Evolutionary conservation across 2,329 filamentous ascomycete species (phyloP).

Genomic region (Spiromastix sp.): DNA sequence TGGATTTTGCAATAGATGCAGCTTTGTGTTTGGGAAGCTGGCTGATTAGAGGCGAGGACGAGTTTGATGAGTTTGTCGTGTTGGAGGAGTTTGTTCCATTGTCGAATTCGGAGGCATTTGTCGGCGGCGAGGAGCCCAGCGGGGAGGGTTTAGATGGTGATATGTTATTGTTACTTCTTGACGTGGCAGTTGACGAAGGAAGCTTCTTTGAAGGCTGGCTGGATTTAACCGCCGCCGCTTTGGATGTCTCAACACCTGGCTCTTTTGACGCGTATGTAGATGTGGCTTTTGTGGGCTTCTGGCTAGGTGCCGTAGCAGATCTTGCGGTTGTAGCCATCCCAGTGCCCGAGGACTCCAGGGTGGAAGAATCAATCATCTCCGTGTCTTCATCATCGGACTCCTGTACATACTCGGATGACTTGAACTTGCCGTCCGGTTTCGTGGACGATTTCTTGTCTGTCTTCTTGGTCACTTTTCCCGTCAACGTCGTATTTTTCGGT

Average conservation of each 20-base stretch:
- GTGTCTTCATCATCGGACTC: conserved; percentile 42
- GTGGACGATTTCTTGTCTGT: conserved; percentile 22
- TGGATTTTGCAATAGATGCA: conserved; percentile 11
- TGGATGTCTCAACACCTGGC: too few relatives aligned
- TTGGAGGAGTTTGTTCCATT: conserved; percentile 32
- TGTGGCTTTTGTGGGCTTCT: too few relatives aligned
- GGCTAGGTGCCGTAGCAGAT: too few relatives aligned
- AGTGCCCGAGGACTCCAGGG: conserved; percentile 10
- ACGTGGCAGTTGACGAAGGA: conserved; percentile 26
- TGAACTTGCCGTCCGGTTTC: conserved; percentile 37
- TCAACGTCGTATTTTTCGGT: conserved; percentile 37
- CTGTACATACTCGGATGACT: conserved; percentile 44
- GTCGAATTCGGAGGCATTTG: conserved; percentile 49
- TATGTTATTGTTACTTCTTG: conserved; percentile 31
- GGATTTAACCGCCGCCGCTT: too few relatives aligned
- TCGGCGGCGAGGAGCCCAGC: conserved; percentile 49
- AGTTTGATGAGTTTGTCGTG: conserved; percentile 34
- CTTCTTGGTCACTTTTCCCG: conserved; percentile 36
- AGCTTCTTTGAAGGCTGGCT: conserved; percentile 21
- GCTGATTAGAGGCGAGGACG: conserved; percentile 35
- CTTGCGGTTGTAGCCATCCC: conserved; percentile 1
- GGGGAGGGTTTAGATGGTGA: conserved; percentile 53
- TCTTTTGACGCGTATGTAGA: conserved; percentile 4
- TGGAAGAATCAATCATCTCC: conserved; percentile 26
- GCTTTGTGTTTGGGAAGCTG: conserved; percentile 23